Evolutionary conservation across 768 basidiomycete species (phyloP).

Genomic region (Botryobasidium botryosum): DNA sequence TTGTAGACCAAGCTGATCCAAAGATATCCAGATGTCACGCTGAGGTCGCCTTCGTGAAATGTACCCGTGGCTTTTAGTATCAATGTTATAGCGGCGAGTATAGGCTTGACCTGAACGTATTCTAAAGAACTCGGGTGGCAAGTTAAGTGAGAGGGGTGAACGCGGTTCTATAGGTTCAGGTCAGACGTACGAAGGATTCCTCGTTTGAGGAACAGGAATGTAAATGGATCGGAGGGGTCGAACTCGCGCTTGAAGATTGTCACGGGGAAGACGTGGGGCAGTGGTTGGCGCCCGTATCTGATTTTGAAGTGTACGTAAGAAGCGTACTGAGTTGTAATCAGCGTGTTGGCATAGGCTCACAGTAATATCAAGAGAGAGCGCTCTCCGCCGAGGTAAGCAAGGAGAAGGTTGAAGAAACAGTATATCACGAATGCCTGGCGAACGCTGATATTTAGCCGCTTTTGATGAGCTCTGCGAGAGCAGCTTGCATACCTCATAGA

Average conservation of each 20-base stretch:
- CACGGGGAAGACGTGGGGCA: slow-evolving; percentile 72
- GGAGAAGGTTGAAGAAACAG: slow-evolving; percentile 71
- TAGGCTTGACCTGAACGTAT: slow-evolving; percentile 92
- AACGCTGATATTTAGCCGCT: not conserved
- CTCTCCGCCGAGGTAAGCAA: slow-evolving; percentile 83
- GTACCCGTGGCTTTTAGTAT: slow-evolving; percentile 74
- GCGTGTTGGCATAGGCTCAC: no score
- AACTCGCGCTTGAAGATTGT: slow-evolving; percentile 70
- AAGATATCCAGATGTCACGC: slow-evolving; percentile 73
- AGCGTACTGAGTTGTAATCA: no score
- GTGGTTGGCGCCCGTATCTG: slow-evolving; percentile 86
- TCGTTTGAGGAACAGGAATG: slow-evolving; percentile 82
- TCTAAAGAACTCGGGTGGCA: slow-evolving; percentile 34
- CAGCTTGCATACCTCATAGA: slow-evolving; percentile 64
- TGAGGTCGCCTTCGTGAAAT: slow-evolving; percentile 80
- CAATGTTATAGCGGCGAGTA: slow-evolving; percentile 68
- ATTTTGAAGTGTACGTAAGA: no score
- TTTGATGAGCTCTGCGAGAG: not conserved
- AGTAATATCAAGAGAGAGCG: slow-evolving; percentile 81
- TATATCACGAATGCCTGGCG: slow-evolving; percentile 82
- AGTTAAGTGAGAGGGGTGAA: not conserved
- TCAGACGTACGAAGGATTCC: slow-evolving; percentile 72
- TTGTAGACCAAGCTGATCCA: slow-evolving; percentile 64
- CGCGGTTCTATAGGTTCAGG: not conserved
- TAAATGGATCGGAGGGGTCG: slow-evolving; percentile 89